Evolutionary conservation across 192 early-diverging fungal genomes (phyloP).

Genomic region (Mortierella hygrophila): DNA sequence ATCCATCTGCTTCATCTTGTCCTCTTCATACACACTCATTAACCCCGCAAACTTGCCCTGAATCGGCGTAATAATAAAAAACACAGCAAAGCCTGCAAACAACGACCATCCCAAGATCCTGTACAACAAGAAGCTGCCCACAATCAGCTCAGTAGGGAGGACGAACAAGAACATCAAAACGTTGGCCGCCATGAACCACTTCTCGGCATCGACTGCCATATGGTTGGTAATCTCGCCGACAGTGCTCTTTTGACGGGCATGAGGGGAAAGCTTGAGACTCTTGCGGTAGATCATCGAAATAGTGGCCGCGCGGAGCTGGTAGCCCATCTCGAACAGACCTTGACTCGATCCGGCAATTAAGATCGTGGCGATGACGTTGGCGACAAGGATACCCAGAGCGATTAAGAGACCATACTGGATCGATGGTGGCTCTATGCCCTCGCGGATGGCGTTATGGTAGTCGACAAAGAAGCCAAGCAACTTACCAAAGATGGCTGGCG

Average conservation of each 20-base stretch:
- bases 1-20: conserved; percentile 18
- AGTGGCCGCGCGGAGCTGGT: conserved; percentile 73
- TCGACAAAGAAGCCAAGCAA: conserved; percentile 3
- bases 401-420: conserved; percentile 6
- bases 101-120: conserved; percentile 64
- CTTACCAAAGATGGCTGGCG: conserved; percentile 3
- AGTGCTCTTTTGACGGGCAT: conserved; percentile 37
- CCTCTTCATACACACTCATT: conserved; percentile 6
- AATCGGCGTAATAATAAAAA: conserved; percentile 13
- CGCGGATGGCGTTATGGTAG: not conserved
- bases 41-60: conserved; percentile 16
- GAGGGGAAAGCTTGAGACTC: conserved; percentile 77
- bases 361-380: not conserved
- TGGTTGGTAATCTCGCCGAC: conserved; percentile 78
- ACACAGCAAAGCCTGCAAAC: conserved; percentile 38
- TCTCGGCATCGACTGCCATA: conserved; percentile 71
- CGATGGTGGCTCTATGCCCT: not conserved
- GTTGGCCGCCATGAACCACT: conserved; percentile 32
- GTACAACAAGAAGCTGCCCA: conserved; percentile 66
- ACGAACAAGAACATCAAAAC: conserved; percentile 38
- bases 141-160: conserved; percentile 65
- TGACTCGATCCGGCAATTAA: not conserved
- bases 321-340: conserved; percentile 65
- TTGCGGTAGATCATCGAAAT: conserved; percentile 85
- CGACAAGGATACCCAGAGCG: not conserved